phyloP scores from a whole-genome alignment of 148 eudicot genomes.

The Salicornia ramosissima region DNA sequence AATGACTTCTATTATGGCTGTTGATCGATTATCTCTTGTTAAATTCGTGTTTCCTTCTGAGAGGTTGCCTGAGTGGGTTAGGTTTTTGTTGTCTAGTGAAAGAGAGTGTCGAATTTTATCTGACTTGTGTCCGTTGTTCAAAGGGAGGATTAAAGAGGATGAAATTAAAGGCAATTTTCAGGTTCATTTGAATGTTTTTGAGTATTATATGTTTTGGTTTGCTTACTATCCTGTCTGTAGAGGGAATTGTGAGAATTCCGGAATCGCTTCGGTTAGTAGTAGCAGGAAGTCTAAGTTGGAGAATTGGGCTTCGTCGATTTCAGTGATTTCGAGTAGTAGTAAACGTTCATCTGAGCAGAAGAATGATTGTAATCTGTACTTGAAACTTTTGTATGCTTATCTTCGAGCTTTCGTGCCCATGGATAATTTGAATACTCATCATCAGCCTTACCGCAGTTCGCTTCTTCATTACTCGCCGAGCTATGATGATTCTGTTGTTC shows the following conservation, averaged over 20 bases:
- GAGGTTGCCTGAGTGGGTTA: slow-evolving; percentile 82
- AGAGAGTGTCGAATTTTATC: slow-evolving; percentile 41
- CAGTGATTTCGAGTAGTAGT: slow-evolving; percentile 46
- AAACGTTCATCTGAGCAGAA: slow-evolving; percentile 54
- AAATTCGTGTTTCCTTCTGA: slow-evolving; percentile 77
- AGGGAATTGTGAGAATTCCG: slow-evolving; percentile 48
- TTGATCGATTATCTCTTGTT: slow-evolving; percentile 64
- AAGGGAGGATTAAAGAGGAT: slow-evolving; percentile 51
- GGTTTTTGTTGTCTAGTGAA: slow-evolving; percentile 49
- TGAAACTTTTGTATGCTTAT: slow-evolving; percentile 62
- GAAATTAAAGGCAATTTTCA: slow-evolving; percentile 44
- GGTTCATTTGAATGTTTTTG: slow-evolving; percentile 82
- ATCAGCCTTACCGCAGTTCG: slow-evolving; percentile 70
- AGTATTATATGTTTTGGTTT: slow-evolving; percentile 89
- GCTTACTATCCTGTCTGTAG: slow-evolving; percentile 89
- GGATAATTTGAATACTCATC: slow-evolving; percentile 40
- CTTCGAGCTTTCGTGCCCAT: slow-evolving; percentile 62
- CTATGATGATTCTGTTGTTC: slow-evolving; percentile 41
- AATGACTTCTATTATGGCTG: slow-evolving; percentile 54
- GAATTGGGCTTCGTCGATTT: slow-evolving; percentile 77
- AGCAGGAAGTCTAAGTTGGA: slow-evolving; percentile 59
- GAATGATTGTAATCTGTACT: slow-evolving; percentile 46
- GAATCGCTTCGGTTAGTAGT: slow-evolving; percentile 26
- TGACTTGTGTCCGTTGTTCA: slow-evolving; percentile 65
- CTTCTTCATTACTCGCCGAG: slow-evolving; percentile 60